Conservation (phyloP, 768 basidiomycete genomes). For the Exsudoporus frostii region DNA sequence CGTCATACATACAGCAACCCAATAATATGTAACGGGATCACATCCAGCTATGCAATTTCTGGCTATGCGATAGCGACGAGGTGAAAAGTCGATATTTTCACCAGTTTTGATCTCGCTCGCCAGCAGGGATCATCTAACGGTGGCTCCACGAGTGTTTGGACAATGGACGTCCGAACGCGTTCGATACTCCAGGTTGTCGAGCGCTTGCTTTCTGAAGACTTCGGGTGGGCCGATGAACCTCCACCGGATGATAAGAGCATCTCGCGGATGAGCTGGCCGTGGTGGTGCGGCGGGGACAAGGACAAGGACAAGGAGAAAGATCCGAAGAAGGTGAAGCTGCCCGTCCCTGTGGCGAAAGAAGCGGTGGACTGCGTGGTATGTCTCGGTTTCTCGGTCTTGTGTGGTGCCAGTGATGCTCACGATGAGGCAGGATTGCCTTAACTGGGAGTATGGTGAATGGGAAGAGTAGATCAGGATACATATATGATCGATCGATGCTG, state of each 20-base stretch:
- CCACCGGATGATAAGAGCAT: conserved; percentile 5
- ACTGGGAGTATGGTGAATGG: conserved; percentile 62
- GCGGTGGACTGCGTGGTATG: conserved; percentile 66
- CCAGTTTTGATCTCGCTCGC: background rate
- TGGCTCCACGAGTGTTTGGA: conserved; percentile 64
- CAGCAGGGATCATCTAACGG: background rate
- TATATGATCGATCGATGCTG: background rate
- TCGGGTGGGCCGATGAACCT: conserved; percentile 47
- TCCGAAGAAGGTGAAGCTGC: conserved; percentile 20
- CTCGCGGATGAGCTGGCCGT: conserved; percentile 18
- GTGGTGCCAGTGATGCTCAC: background rate
- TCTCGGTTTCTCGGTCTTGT: conserved; percentile 6
- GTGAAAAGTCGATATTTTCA: conserved; percentile 25
- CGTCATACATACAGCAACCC: conserved; percentile 91
- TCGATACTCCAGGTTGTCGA: conserved; percentile 70
- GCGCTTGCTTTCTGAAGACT: conserved; percentile 49
- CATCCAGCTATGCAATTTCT: conserved; percentile 73
- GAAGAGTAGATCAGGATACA: conserved; percentile 3
- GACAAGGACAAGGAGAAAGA: conserved; percentile 26
- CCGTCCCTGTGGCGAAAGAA: conserved; percentile 47
- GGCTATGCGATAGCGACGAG: conserved; percentile 84
- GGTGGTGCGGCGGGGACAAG: conserved; percentile 34
- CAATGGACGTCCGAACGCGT: conserved; percentile 70
- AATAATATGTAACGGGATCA: conserved; percentile 75
- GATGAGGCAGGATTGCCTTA: conserved; percentile 59